A percentile compares a stretch with the other conserved stretches of the same genome.
These are phyloP conservation scores for Pichia sp. DNA, from an alignment of 1,139 yeast genomes.

Conservation along the genomic window DNA sequence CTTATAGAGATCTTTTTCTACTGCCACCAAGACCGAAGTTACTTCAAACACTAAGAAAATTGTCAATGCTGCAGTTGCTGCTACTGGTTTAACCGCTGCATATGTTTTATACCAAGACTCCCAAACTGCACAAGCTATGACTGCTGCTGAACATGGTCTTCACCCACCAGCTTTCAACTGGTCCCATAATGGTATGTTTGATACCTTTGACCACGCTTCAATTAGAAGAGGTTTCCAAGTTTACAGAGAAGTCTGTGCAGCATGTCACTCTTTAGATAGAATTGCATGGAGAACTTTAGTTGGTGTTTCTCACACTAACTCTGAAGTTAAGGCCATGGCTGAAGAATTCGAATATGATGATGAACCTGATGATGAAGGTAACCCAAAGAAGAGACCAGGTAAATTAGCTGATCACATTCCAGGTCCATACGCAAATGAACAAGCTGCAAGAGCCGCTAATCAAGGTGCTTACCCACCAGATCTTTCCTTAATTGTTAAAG, in stretches of 20 bases:
- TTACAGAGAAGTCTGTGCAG: slow-evolving; percentile 97
- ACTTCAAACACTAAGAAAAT: slow-evolving; percentile 44
- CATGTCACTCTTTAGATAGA: slow-evolving; percentile 95
- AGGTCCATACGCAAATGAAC: slow-evolving; percentile 93
- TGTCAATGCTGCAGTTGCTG: slow-evolving; percentile 58
- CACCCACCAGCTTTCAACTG: slow-evolving; percentile 91
- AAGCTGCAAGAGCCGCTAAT: slow-evolving; percentile 99
- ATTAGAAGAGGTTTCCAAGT: slow-evolving; percentile 99
- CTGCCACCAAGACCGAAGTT: slow-evolving; percentile 26
- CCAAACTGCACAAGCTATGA: slow-evolving; percentile 88
- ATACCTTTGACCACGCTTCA: slow-evolving; percentile 90
- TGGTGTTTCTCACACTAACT: slow-evolving; percentile 89
- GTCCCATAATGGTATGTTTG: slow-evolving; percentile 91
- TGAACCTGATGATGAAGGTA: slow-evolving; percentile 99
- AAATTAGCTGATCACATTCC: slow-evolving; percentile 94
- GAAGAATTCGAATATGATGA: slow-evolving; percentile 97
- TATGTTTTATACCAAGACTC: slow-evolving; percentile 73
- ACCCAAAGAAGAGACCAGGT: slow-evolving; percentile 97
- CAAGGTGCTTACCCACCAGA: slow-evolving; percentile 99
- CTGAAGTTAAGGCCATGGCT: slow-evolving; percentile 89
- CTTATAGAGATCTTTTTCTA: slow-evolving; percentile 24
- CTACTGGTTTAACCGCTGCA: slow-evolving; percentile 63
- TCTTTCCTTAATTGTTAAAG: slow-evolving; percentile 93
- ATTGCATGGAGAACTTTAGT: slow-evolving; percentile 98
- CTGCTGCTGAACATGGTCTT: slow-evolving; percentile 98